Conservation (phyloP, 257 asterid genomes). For the Misopates orontium region DNA sequence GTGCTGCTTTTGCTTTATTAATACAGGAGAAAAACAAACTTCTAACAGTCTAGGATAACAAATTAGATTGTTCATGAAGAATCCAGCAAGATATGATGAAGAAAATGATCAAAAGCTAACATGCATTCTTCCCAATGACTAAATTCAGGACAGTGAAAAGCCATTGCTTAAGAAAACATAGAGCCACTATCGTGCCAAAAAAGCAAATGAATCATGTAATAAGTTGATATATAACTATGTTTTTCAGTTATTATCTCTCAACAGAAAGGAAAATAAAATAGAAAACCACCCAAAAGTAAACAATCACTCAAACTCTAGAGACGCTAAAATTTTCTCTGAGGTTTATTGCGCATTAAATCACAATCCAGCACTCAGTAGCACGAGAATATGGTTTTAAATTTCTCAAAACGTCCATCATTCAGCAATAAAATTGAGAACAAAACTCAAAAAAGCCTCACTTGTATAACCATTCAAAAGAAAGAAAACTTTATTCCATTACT, state of each 20-base stretch:
- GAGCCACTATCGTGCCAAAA: slow-evolving; percentile 12
- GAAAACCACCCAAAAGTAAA: slow-evolving; percentile 22
- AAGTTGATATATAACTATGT: slow-evolving; percentile 14
- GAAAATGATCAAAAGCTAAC: not conserved
- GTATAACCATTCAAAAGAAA: slow-evolving; percentile 55
- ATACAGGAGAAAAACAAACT: too few species aligned
- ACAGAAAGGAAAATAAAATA: slow-evolving; percentile 17
- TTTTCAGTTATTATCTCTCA: slow-evolving; percentile 7
- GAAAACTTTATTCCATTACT: slow-evolving; percentile 81
- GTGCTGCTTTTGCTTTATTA: too few species aligned
- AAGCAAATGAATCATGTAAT: slow-evolving; percentile 24
- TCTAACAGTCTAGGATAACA: not conserved
- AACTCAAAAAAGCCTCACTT: slow-evolving; percentile 33
- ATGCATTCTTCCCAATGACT: not conserved
- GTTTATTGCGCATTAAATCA: slow-evolving; percentile 46
- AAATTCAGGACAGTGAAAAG: not conserved
- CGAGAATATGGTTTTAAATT: slow-evolving; percentile 9
- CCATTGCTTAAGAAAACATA: slow-evolving; percentile 4
- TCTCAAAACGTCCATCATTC: slow-evolving; percentile 49
- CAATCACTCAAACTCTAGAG: slow-evolving; percentile 23
- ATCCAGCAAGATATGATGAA: not conserved
- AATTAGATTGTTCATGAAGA: not conserved
- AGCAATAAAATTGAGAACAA: slow-evolving; percentile 30
- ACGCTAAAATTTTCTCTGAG: slow-evolving; percentile 22
- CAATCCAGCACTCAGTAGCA: slow-evolving; percentile 44